Evolutionary conservation across 2,329 filamentous ascomycete species (phyloP), one percentile per base, ranked within the genome.

Genomic region (Fusarium coicis): DNA sequence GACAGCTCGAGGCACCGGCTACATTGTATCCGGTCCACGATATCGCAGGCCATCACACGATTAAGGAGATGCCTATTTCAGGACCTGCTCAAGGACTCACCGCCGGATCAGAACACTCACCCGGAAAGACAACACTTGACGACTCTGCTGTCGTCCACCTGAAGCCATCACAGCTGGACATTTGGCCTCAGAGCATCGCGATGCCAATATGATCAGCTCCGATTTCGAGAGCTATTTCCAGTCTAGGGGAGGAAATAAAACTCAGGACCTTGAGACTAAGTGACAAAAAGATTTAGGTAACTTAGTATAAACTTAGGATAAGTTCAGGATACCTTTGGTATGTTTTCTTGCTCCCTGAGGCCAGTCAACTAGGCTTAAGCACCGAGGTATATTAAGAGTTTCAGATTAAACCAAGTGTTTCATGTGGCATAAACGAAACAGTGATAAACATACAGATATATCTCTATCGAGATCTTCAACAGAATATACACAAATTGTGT

Each of bases 31-130:
- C 12, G 4, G n/a, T 7, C 40, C 19, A 11, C 34, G 19, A 34
- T 30, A 14, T 26, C 32, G 30, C 44, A 42, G 14, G 32, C 18
- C n/a, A 6, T 23, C n/a, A 11, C 18, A 8, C 39, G 19, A 11
- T 21, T 43, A 16, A 47, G 18, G 15, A 21, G 28, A 36, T 50
- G 36, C 39, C 63, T 62, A 36, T 37, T 53, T 16, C 36, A 73
- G 60, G 60, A 64, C 74, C 58, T 18, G 18, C 23, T 39, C 36
- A 36, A 70, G 65, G 71, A 71, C 60, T 73, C 34, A 32, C 39
- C 39, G 46, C 39, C 30, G 16, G 34, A 44, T 42, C 37, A 15
- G 10, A 50, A 42, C 18, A 30, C 10, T 11, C 26, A 6, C 12
- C 26, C 23, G n/a, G 10, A 39, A 39, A 32, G 16, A 46, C 32